Conservation (phyloP, 108 stramenopile genomes). For the Schizochytrium sp. region DNA sequence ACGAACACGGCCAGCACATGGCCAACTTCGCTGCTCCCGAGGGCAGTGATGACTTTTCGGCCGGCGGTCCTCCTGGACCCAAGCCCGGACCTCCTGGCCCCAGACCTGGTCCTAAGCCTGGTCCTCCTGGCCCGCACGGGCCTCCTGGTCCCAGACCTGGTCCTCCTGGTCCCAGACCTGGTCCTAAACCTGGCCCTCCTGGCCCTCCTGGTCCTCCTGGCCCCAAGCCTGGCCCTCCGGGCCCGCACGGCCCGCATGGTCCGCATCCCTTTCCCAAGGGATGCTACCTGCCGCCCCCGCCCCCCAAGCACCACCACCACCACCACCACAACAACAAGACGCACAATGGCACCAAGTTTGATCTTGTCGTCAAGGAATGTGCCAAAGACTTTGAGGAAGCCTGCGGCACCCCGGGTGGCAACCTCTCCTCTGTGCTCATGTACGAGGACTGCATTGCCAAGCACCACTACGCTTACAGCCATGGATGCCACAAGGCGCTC, state of each 20-base stretch:
- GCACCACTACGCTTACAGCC: neutral
- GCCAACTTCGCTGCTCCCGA: too few relatives aligned
- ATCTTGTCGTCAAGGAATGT: neutral
- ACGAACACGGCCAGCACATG: too few relatives aligned
- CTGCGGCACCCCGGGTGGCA: neutral
- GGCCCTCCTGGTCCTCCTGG: neutral
- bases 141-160: neutral
- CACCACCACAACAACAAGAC: neutral
- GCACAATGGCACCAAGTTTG: neutral
- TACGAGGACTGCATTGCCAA: neutral
- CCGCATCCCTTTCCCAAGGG: neutral
- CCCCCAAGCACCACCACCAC: neutral
- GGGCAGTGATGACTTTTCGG: too few relatives aligned
- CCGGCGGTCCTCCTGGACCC: too few relatives aligned
- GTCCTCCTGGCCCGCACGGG: neutral
- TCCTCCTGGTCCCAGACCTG: neutral
- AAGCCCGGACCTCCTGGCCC: neutral
- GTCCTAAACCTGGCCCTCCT: neutral
- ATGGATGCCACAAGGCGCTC: neutral
- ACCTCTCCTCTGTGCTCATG: neutral
- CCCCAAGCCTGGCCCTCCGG: too few relatives aligned
- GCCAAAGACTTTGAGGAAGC: neutral
- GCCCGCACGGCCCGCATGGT: neutral
- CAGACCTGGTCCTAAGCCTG: too few relatives aligned
- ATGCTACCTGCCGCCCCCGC: neutral